These are phyloP conservation scores for Canna indica DNA, from an alignment of 176 grass and related monocot species.

Conservation along the genomic window DNA sequence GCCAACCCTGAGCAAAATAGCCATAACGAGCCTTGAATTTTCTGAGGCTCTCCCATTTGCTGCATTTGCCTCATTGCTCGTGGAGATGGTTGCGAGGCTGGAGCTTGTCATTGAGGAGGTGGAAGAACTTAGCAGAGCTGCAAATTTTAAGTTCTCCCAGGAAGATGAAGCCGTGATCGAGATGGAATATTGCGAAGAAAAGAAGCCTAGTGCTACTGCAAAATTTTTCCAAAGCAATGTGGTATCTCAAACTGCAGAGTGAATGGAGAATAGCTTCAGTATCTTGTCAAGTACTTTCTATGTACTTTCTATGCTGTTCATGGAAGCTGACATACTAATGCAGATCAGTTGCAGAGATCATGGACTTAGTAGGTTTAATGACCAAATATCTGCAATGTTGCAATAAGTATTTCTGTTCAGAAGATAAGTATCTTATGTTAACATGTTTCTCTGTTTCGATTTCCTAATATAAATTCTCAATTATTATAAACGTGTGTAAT, in stretches of 20 bases:
- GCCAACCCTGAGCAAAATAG: slow-evolving; percentile 78
- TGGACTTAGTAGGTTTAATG: no score
- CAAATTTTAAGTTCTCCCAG: slow-evolving; percentile 55
- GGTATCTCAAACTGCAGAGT: not conserved
- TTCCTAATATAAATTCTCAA: no score
- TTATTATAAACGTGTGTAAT: no score
- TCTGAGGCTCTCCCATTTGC: slow-evolving; percentile 84
- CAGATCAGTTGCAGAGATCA: no score
- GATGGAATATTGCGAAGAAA: slow-evolving; percentile 25
- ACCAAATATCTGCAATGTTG: no score
- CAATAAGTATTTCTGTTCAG: no score
- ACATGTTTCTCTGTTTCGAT: no score
- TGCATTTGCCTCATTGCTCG: slow-evolving; percentile 76
- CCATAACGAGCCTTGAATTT: slow-evolving; percentile 66
- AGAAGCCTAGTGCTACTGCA: slow-evolving; percentile 22
- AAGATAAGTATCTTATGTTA: no score
- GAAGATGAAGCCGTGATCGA: slow-evolving; percentile 43
- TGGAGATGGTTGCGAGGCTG: slow-evolving; percentile 81
- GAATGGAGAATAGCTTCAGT: not conserved
- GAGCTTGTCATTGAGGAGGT: slow-evolving; percentile 92
- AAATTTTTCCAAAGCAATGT: slow-evolving; percentile 23
- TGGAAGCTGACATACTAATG: no score
- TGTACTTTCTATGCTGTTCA: no score
- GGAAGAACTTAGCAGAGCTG: slow-evolving; percentile 49
- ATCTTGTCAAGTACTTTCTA: not conserved